These are phyloP conservation scores for Effrenium voratum DNA, from an alignment of 73 alveolate genomes.

Conservation along the genomic window DNA sequence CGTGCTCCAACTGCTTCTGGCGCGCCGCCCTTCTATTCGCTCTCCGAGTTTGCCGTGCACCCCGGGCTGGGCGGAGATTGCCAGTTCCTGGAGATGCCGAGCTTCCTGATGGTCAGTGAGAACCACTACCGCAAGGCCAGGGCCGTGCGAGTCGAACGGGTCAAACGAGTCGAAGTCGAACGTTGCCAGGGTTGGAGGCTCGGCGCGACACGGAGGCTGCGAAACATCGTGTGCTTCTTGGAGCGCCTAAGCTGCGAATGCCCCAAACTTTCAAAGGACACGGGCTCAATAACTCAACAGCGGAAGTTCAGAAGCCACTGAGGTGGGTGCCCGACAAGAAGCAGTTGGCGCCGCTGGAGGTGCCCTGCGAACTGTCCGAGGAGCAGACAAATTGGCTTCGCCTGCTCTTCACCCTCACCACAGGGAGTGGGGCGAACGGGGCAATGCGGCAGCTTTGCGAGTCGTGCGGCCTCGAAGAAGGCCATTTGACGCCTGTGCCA, in stretches of 20 bases:
- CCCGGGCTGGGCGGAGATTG: conserved; percentile 80
- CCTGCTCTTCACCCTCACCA: conserved; percentile 3
- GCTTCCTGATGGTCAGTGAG: conserved; percentile 58
- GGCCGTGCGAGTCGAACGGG: too few species aligned
- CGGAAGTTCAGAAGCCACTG: not conserved
- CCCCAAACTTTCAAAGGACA: not conserved
- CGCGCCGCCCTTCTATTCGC: conserved; percentile 69
- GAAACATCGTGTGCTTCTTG: conserved; percentile 45
- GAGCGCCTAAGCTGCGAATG: not conserved
- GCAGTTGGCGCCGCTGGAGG: conserved; percentile 40
- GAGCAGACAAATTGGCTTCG: conserved; percentile 21
- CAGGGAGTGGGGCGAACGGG: not conserved
- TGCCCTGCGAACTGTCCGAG: not conserved
- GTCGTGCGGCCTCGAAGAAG: not conserved
- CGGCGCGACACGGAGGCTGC: conserved; percentile 20
- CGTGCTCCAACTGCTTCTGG: not conserved
- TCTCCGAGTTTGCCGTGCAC: conserved; percentile 58
- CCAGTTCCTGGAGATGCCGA: conserved; percentile 60
- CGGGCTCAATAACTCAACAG: not conserved
- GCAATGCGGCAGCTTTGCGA: not conserved
- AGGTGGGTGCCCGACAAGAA: conserved; percentile 64
- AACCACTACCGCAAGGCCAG: conserved; percentile 76
- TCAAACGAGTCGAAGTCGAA: not conserved
- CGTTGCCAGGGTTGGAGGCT: conserved; percentile 36
- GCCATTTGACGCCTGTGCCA: not conserved